phyloP scores from a whole-genome alignment of 805 yeast genomes.

The Yamadazyma scolyti region DNA sequence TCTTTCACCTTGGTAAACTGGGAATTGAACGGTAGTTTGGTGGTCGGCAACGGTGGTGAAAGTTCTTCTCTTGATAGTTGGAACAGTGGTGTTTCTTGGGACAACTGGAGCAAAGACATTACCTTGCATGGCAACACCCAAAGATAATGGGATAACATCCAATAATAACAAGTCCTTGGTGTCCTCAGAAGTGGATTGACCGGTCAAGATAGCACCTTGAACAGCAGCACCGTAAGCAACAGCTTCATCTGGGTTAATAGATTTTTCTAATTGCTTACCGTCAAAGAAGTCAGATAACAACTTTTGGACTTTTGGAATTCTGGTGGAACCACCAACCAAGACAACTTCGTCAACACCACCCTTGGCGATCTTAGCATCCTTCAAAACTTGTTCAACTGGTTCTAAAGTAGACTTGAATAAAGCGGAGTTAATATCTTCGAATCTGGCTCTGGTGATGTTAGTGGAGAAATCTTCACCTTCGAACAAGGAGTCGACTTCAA shows the following conservation, averaged over 20 bases:
- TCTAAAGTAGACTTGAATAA: conserved; percentile 48
- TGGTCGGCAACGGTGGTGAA: conserved; percentile 51
- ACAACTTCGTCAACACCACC: conserved; percentile 44
- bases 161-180: conserved; percentile 49
- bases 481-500: conserved; percentile 47
- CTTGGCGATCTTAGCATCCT: conserved; percentile 43
- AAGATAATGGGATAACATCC: conserved; percentile 49
- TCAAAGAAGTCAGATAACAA: conserved; percentile 48
- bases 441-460: conserved; percentile 49
- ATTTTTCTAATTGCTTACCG: conserved; percentile 48
- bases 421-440: conserved; percentile 48
- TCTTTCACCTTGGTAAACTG: conserved; percentile 52
- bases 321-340: conserved; percentile 50
- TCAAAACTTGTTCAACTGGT: conserved; percentile 48
- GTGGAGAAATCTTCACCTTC: conserved; percentile 50
- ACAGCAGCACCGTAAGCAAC: conserved; percentile 52
- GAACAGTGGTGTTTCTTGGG: conserved; percentile 50
- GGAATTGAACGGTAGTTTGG: conserved; percentile 49
- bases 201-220: conserved; percentile 50
- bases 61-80: conserved; percentile 49
- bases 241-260: conserved; percentile 50
- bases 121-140: conserved; percentile 52
- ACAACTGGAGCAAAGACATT: conserved; percentile 49
- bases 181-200: conserved; percentile 47
- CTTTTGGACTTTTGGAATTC: conserved; percentile 50